Percentiles rank a stretch among this genome's conserved stretches.
These are phyloP conservation scores for Plicaturopsis crispa DNA, from an alignment of 768 basidiomycete genomes.

Conservation along the genomic window DNA sequence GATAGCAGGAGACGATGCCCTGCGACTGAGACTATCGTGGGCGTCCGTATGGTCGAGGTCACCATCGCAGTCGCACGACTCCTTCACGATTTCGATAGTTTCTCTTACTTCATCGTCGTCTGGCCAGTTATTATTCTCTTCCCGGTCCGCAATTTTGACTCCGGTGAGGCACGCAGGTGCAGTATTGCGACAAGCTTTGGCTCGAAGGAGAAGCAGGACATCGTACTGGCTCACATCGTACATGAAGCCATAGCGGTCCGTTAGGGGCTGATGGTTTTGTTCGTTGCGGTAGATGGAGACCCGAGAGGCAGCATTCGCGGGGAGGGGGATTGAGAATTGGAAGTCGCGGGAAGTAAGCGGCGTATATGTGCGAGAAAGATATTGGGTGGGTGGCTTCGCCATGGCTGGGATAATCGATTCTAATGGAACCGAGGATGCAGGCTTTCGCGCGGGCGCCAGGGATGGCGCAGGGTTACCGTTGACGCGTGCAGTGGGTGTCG, in stretches of 20 bases:
- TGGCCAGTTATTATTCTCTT: slow-evolving; percentile 73
- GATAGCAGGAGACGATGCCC: slow-evolving; percentile 6
- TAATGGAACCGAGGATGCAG: slow-evolving; percentile 45
- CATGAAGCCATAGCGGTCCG: slow-evolving; percentile 88
- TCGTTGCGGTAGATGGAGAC: slow-evolving; percentile 44
- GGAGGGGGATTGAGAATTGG: slow-evolving; percentile 59
- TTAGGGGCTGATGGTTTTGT: slow-evolving; percentile 51
- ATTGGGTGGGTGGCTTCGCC: slow-evolving; percentile 79
- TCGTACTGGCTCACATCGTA: slow-evolving; percentile 83
- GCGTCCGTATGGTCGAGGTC: slow-evolving; percentile 9
- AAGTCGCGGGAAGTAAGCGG: slow-evolving; percentile 71
- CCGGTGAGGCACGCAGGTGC: slow-evolving; percentile 85
- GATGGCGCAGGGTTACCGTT: slow-evolving; percentile 9
- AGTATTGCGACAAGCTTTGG: slow-evolving; percentile 61
- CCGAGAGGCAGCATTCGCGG: slow-evolving; percentile 45
- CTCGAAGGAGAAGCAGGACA: slow-evolving; percentile 64
- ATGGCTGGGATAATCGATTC: slow-evolving; percentile 79
- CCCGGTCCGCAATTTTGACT: slow-evolving; percentile 79
- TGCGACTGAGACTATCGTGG: slow-evolving; percentile 1
- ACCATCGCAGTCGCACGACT: slow-evolving; percentile 32
- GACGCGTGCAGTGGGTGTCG: slow-evolving; percentile 4
- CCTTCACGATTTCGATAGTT: slow-evolving; percentile 30
- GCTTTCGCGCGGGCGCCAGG: slow-evolving; percentile 21
- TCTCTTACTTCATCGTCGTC: slow-evolving; percentile 45
- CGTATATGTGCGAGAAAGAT: slow-evolving; percentile 68